A percentile compares a stretch with the other conserved stretches of the same genome.
phyloP scores from a whole-genome alignment of 2,329 filamentous ascomycete genomes.

The Davidsoniella australis region DNA sequence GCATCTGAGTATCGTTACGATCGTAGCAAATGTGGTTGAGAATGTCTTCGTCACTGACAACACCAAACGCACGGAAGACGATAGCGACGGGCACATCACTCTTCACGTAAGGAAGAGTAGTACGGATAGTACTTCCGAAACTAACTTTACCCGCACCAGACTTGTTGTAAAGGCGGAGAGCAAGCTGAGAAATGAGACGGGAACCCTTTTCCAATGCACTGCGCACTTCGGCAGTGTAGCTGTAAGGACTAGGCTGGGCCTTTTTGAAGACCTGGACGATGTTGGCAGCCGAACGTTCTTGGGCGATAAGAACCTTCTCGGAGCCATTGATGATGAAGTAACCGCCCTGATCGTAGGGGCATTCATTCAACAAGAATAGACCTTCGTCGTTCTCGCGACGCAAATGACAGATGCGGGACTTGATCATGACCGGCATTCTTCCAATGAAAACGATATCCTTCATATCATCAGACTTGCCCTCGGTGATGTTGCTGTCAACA shows the following conservation, averaged over 20 bases:
- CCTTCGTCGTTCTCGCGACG: slow-evolving; percentile 69
- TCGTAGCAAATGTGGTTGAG: slow-evolving; percentile 96
- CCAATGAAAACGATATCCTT: slow-evolving; percentile 75
- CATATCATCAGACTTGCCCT: slow-evolving; percentile 32
- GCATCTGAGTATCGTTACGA: slow-evolving; percentile 84
- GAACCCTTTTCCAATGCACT: slow-evolving; percentile 95
- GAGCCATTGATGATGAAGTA: slow-evolving; percentile 99
- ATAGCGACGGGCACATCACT: slow-evolving; percentile 84
- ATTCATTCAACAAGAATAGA: slow-evolving; percentile 85
- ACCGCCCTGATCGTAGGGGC: slow-evolving; percentile 92
- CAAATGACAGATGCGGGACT: slow-evolving; percentile 87
- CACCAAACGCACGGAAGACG: slow-evolving; percentile 85
- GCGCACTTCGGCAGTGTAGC: slow-evolving; percentile 87
- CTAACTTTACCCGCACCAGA: slow-evolving; percentile 63
- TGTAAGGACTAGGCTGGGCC: slow-evolving; percentile 76
- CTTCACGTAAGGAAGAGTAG: slow-evolving; percentile 86
- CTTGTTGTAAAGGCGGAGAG: slow-evolving; percentile 78
- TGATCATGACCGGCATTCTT: slow-evolving; percentile 94
- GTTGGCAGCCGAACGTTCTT: slow-evolving; percentile 93
- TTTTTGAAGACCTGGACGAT: slow-evolving; percentile 99
- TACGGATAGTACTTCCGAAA: slow-evolving; percentile 76
- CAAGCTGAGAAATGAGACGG: slow-evolving; percentile 79
- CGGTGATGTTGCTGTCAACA: slow-evolving; percentile 22
- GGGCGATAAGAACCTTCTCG: slow-evolving; percentile 95
- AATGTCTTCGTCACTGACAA: slow-evolving; percentile 96